Evolutionary conservation across 1,284 basidiomycete genomes (phyloP), one percentile per base, ranked within the genome.

Genomic region (Acaromyces ingoldii): DNA sequence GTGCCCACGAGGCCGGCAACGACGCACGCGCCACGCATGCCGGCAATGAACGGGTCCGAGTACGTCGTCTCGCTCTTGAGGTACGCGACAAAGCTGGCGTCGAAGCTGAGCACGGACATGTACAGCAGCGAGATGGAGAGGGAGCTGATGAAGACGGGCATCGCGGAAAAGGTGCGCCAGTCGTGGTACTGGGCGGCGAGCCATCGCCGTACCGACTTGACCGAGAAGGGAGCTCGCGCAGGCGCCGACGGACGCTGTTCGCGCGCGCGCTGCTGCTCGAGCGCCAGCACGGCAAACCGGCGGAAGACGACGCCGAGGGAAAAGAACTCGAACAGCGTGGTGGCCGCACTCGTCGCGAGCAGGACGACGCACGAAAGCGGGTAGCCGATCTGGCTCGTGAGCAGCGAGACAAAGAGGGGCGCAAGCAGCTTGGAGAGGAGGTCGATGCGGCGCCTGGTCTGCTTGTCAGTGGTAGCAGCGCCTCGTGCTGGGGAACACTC

Each of bases 321-420:
- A 9, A 62, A 33, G 9, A 65, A 34, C 46, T 70, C 66, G 46
- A 70, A 70, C 7, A 60, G n/a, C 6, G 51, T 56, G 3, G 62
- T 60, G 21, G 53, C 44, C 6, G 40, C 58, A 30, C 53, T 58
- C 40, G 66, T 49, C 10, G 48, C 37, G n/a, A 70, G 41, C 38
- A 70, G 42, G n/a, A 68, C 51, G 26, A 70, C 47, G 6, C 47
- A 50, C 7, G 62, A 59, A 24, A 50, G 25, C 19, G 38, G 51
- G 44, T 70, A 66, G 34, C 52, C 52, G 26, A 56, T 51, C n/a
- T 58, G 51, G 25, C 55, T 53, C 0, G 81, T 81, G 28, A 83
- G 73, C n/a, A 80, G 69, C 0, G 81, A 82, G 11, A 82, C 81
- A 50, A 83, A 82, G 3, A 84, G 71, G 0, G 82, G 82, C 1